A percentile compares a stretch with the other conserved stretches of the same genome.
Conservation (phyloP, 1,139 yeast species). For the Yamadazyma epiphylla region DNA sequence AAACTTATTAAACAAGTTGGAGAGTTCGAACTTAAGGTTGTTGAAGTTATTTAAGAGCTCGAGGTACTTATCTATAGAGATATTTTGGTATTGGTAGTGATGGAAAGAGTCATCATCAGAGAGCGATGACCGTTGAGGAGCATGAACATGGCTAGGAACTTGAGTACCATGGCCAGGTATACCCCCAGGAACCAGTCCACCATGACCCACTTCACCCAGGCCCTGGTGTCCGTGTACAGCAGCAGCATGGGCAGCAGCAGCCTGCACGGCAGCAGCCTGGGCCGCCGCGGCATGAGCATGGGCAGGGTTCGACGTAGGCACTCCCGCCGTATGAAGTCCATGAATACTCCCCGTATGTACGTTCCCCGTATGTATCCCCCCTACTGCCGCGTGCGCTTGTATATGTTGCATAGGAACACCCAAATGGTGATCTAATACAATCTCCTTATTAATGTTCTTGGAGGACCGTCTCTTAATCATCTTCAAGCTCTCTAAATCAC, state of each 20-base stretch:
- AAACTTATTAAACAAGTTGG: constrained; percentile 13
- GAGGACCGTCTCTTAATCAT: constrained; percentile 63
- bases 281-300: too few relatives aligned
- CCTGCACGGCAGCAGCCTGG: too few relatives aligned
- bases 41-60: constrained; percentile 12
- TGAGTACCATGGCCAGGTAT: too few relatives aligned
- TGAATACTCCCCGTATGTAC: too few relatives aligned
- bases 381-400: constrained; percentile 12
- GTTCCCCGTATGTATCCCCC: too few relatives aligned
- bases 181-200: not conserved
- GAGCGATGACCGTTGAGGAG: too few relatives aligned
- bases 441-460: constrained; percentile 47
- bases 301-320: not conserved
- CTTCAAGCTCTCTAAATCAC: constrained; percentile 55
- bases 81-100: constrained; percentile 12
- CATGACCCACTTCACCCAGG: too few relatives aligned
- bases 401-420: not conserved
- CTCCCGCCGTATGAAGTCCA: too few relatives aligned
- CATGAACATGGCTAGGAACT: not conserved
- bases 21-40: constrained; percentile 12
- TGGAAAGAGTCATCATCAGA: constrained; percentile 14
- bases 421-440: constrained; percentile 23
- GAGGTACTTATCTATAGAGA: constrained; percentile 11
- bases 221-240: too few relatives aligned
- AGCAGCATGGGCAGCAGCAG: too few relatives aligned